Evolutionary conservation across 73 alveolate genomes (phyloP).

Genomic region (Tetrahymena thermophila): DNA sequence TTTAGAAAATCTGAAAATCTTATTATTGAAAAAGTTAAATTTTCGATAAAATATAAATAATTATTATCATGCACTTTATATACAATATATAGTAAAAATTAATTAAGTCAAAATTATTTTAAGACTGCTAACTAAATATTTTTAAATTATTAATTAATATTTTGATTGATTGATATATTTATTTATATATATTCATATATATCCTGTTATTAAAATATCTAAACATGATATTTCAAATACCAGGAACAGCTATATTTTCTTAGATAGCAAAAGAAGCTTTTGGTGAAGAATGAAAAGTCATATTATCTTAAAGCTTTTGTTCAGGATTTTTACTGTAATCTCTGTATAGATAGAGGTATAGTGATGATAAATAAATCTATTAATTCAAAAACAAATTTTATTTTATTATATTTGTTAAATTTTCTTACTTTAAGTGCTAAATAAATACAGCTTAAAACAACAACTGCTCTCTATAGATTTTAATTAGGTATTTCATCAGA

Average conservation of each 20-base stretch:
- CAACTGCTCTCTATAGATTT: background rate
- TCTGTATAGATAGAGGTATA: background rate
- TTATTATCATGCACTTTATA: too few relatives aligned
- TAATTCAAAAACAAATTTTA: background rate
- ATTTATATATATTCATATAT: too few relatives aligned
- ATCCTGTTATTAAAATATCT: too few relatives aligned
- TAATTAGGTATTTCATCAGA: background rate
- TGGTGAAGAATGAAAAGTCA: background rate
- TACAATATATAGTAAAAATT: too few relatives aligned
- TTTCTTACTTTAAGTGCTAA: background rate
- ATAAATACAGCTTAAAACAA: background rate
- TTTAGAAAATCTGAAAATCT: too few relatives aligned
- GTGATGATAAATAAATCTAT: background rate
- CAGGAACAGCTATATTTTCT: background rate
- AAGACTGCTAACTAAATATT: too few relatives aligned
- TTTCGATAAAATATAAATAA: too few relatives aligned
- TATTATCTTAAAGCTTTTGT: background rate
- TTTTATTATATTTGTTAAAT: background rate
- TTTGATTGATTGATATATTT: too few relatives aligned
- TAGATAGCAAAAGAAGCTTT: background rate
- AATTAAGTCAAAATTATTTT: too few relatives aligned
- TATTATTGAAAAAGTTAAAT: too few relatives aligned
- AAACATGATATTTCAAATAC: too few relatives aligned
- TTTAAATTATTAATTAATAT: too few relatives aligned
- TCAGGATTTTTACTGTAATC: background rate